Base-by-base conservation (phyloP, 169 alveolate species). In the Plasmodium ovale region DNA sequence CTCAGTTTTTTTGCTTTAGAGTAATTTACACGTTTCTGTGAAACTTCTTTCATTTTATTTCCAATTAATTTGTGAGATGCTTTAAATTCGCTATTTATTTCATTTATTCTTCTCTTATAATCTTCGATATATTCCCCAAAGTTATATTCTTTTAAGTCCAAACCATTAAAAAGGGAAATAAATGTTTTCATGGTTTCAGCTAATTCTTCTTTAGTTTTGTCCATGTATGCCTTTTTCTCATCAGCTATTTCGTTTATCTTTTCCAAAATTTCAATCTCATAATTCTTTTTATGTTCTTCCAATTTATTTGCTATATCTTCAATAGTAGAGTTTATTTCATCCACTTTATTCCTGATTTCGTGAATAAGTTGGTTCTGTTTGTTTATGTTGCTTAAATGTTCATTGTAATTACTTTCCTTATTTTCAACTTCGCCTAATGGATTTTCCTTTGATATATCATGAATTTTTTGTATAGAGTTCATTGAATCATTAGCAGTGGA, bases 191-290 rank as follows among this genome's bases (percentile, higher is more conserved):
- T 31, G 23, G 59, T 47, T 47, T n/a, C 25, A 2, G 12, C 10
- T 62, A 62, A 14, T 12, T 1, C 10, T 7, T 62, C 72, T 33
- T 62, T 62, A 7, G 72, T 19, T 62, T 39, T 12, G 7, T 62
- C 72, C 14, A 62, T 21, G 12, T 64, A 14, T 3, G n/a, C 33
- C 21, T 64, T 64, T 27, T 42, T 64, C 9, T 2, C 42, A 29
- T 64, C 33, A 29, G 51, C 51, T 10, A 64, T 64, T 31, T 64
- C 72, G 21, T n/a, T 25, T 33, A 64, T 33, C 47, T 64, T 64
- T 14, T 64, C 42, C 47, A 64, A 0, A 64, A 64, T 33, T 64
- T 51, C 72, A 31, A 23, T 64, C n/a, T 64, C 72, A 16, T 29
- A 64, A 64, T 33, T 6, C 33, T 64, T 64, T 5, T 42, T 64